Conservation (phyloP, 1,284 basidiomycete species). For the Fistulinella cinereoalba region DNA sequence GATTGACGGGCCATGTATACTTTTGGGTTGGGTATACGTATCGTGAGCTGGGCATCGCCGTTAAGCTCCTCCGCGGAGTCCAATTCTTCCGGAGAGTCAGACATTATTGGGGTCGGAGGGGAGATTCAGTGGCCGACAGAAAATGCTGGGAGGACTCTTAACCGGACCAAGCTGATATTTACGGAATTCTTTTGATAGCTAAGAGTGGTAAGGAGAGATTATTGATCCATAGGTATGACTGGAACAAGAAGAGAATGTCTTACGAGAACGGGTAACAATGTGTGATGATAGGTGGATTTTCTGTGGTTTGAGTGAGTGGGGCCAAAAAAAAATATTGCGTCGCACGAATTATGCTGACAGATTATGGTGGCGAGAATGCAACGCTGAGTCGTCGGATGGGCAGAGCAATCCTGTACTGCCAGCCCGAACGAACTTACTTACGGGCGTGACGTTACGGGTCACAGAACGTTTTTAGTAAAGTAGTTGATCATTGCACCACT, state of each 20-base stretch:
- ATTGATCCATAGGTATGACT: conserved; percentile 9
- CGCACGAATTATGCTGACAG: conserved; percentile 4
- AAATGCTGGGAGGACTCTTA: conserved; percentile 18
- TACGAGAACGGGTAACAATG: conserved; percentile 10
- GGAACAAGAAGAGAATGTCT: conserved; percentile 10
- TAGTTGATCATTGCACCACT: conserved; percentile 33
- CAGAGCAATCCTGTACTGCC: conserved; percentile 30
- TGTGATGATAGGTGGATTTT: conserved; percentile 11
- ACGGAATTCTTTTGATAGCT: conserved; percentile 2
- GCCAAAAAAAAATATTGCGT: conserved; percentile 9
- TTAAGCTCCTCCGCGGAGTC: conserved; percentile 45
- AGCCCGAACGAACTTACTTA: conserved; percentile 37
- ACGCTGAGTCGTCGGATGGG: conserved; percentile 24
- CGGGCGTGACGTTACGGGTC: conserved; percentile 36
- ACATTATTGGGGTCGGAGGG: conserved; percentile 26
- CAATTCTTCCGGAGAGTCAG: conserved; percentile 41
- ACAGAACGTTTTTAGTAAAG: conserved; percentile 32
- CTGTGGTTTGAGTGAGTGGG: conserved; percentile 12
- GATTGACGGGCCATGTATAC: conserved; percentile 58
- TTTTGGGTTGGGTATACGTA: conserved; percentile 59
- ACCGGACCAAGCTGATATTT: conserved; percentile 10
- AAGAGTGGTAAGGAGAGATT: conserved; percentile 7
- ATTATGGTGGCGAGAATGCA: conserved; percentile 9
- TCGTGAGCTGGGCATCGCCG: conserved; percentile 60
- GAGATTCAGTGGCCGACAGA: conserved; percentile 13